These are phyloP conservation scores for Collybia sp. DNA, from an alignment of 768 basidiomycete genomes.

Conservation along the genomic window DNA sequence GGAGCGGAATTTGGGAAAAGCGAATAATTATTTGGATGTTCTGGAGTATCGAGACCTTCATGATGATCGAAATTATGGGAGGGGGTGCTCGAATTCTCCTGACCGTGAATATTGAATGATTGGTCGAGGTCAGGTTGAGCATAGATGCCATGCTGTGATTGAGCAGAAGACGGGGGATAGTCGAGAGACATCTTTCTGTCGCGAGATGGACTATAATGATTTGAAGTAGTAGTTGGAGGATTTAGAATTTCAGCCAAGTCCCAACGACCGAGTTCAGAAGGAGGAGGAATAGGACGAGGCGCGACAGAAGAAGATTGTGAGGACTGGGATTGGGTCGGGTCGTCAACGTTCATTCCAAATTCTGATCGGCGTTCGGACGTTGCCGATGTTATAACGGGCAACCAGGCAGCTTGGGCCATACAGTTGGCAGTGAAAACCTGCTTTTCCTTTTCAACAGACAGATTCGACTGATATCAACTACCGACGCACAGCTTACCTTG, in stretches of 20 bases:
- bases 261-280: conserved; percentile 31
- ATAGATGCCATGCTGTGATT: conserved; percentile 42
- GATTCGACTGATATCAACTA: too few relatives aligned
- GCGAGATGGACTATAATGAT: conserved; percentile 13
- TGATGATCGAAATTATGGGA: conserved; percentile 42
- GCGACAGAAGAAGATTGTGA: conserved; percentile 23
- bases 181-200: conserved; percentile 53
- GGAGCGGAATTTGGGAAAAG: conserved; percentile 49
- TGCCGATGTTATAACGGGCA: conserved; percentile 35
- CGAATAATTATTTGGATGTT: conserved; percentile 55
- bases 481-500: too few relatives aligned
- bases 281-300: conserved; percentile 29
- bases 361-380: conserved; percentile 57
- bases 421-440: conserved; percentile 1
- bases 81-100: conserved; percentile 32
- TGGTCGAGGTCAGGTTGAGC: conserved; percentile 54
- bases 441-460: background rate
- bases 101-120: conserved; percentile 39
- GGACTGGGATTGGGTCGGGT: conserved; percentile 15
- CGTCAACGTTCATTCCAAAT: conserved; percentile 31
- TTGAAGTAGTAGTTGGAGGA: conserved; percentile 18
- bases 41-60: conserved; percentile 49
- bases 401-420: conserved; percentile 33
- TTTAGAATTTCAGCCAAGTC: conserved; percentile 44
- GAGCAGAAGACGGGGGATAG: conserved; percentile 31